Percentiles rank a stretch among this genome's conserved stretches.
Evolutionary conservation across 2,329 filamentous ascomycete genomes (phyloP).

Genomic region (Trichoderma lentiforme): DNA sequence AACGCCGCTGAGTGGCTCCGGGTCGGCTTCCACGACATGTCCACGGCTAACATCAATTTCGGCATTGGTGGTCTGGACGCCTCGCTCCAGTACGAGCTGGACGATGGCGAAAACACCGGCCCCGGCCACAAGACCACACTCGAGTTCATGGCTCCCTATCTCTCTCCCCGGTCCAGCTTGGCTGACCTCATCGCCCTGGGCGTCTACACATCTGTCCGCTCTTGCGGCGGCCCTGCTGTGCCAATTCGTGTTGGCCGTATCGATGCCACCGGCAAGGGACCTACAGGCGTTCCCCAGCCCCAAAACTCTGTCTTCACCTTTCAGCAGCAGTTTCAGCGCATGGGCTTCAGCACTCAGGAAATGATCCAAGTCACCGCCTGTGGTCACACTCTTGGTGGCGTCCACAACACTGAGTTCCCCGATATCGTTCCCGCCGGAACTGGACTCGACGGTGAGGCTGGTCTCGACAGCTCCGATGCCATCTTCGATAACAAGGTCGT

Average conservation of each 20-base stretch:
- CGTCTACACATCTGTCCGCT: conserved; percentile 55
- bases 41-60: conserved; percentile 48
- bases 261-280: conserved; percentile 49
- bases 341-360: conserved; percentile 54
- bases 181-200: conserved; percentile 58
- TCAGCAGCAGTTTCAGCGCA: conserved; percentile 52
- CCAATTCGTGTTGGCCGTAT: conserved; percentile 51
- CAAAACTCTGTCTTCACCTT: conserved; percentile 53
- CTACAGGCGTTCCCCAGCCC: conserved; percentile 53
- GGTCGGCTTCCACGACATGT: conserved; percentile 61
- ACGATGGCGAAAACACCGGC: conserved; percentile 54
- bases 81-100: conserved; percentile 58
- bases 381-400: conserved; percentile 59
- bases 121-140: conserved; percentile 53
- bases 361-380: conserved; percentile 61
- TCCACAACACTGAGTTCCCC: conserved; percentile 53
- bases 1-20: conserved; percentile 62
- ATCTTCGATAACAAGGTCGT: conserved; percentile 56
- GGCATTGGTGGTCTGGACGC: conserved; percentile 55
- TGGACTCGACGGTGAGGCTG: conserved; percentile 41
- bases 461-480: conserved; percentile 47
- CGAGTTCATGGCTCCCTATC: conserved; percentile 50
- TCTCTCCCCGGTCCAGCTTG: conserved; percentile 49
- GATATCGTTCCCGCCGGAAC: conserved; percentile 47
- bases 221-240: conserved; percentile 56